Percentiles rank a stretch among this genome's conserved stretches.
These are phyloP conservation scores for Cystofilobasidium macerans DNA, from an alignment of 768 basidiomycete species.

Conservation along the genomic window DNA sequence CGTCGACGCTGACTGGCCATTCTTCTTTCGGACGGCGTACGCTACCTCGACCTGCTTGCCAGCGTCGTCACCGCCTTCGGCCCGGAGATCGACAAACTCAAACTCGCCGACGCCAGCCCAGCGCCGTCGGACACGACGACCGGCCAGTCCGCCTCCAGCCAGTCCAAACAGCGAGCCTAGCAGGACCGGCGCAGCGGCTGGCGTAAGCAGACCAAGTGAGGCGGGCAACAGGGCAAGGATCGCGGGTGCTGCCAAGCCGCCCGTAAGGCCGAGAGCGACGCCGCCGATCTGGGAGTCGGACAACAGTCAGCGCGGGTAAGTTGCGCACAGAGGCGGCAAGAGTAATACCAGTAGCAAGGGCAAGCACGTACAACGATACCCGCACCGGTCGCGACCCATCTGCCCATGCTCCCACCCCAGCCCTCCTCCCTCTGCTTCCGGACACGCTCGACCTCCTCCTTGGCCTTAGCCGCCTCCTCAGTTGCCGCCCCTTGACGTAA, in stretches of 20 bases:
- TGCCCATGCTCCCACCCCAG: slow-evolving; percentile 39
- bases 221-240: slow-evolving; percentile 40
- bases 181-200: slow-evolving; percentile 38
- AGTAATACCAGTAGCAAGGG: background rate
- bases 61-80: background rate
- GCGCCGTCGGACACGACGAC: slow-evolving; percentile 37
- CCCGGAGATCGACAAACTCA: slow-evolving; percentile 40
- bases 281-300: slow-evolving; percentile 36
- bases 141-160: slow-evolving; percentile 41
- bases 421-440: slow-evolving; percentile 38
- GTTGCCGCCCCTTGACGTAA: slow-evolving; percentile 11
- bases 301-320: background rate
- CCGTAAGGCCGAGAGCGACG: slow-evolving; percentile 40
- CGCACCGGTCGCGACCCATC: slow-evolving; percentile 38
- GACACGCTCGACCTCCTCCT: slow-evolving; percentile 33
- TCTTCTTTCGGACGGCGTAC: slow-evolving; percentile 22
- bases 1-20: background rate
- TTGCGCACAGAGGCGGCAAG: background rate
- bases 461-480: slow-evolving; percentile 12
- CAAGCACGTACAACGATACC: slow-evolving; percentile 34
- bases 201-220: slow-evolving; percentile 35
- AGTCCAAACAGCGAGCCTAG: slow-evolving; percentile 41
- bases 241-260: slow-evolving; percentile 41
- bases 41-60: slow-evolving; percentile 28
- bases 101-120: slow-evolving; percentile 42